phyloP scores from a whole-genome alignment of 805 yeast genomes.

The Cyberlindnera lachancei region DNA sequence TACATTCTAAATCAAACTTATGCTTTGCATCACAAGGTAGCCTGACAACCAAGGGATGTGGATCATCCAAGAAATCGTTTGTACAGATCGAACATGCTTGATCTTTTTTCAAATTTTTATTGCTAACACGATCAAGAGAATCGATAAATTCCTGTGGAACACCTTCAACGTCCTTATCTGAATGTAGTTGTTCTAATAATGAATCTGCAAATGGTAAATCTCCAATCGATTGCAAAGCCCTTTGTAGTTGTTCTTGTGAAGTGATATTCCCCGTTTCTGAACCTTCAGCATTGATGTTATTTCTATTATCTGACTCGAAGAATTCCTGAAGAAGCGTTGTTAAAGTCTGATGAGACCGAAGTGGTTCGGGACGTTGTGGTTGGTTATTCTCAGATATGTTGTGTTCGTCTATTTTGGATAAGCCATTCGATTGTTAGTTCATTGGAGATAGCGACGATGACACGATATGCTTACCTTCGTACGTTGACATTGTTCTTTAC shows the following conservation, averaged over 20 bases:
- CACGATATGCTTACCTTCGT: conserved; percentile 28
- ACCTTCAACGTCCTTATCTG: conserved; percentile 32
- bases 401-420: conserved; percentile 25
- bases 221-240: conserved; percentile 13
- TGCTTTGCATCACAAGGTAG: conserved; percentile 62
- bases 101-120: conserved; percentile 31
- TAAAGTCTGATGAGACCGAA: conserved; percentile 17
- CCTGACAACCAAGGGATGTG: conserved; percentile 71
- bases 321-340: conserved; percentile 9
- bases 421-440: too few relatives aligned
- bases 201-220: conserved; percentile 18
- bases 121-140: conserved; percentile 62
- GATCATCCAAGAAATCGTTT: conserved; percentile 58
- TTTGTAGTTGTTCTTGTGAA: conserved; percentile 9
- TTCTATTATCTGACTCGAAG: too few relatives aligned
- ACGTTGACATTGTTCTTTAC: conserved; percentile 30
- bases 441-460: too few relatives aligned
- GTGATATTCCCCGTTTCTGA: too few relatives aligned
- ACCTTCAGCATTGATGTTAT: too few relatives aligned
- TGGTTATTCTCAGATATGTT: conserved; percentile 7
- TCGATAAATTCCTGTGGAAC: conserved; percentile 69
- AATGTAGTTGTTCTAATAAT: conserved; percentile 18
- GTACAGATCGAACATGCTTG: conserved; percentile 87
- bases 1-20: conserved; percentile 81
- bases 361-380: conserved; percentile 2